Evolutionary conservation across 2,329 filamentous ascomycete genomes (phyloP).

Genomic region (Aquanectria penicillioides): DNA sequence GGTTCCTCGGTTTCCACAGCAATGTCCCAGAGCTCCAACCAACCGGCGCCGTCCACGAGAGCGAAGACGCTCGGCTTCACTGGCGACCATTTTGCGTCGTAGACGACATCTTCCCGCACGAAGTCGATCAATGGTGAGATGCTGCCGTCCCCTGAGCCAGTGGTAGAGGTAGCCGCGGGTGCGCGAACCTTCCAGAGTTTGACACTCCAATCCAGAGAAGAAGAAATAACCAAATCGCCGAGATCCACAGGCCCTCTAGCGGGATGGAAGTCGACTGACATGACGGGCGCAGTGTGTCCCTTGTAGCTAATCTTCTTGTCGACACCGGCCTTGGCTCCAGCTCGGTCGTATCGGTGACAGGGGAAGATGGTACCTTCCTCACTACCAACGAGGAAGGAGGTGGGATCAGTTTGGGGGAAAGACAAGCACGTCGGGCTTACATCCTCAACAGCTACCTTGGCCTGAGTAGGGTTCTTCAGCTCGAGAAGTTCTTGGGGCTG

Average conservation of each 20-base stretch:
- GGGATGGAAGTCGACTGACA: conserved; percentile 96
- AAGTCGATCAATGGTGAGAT: conserved; percentile 87
- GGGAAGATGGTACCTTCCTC: conserved; percentile 97
- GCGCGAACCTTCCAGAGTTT: conserved; percentile 96
- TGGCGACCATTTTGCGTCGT: conserved; percentile 95
- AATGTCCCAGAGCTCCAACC: conserved; percentile 94
- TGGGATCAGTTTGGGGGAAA: conserved; percentile 94
- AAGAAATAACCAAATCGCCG: conserved; percentile 91
- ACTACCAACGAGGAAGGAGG: conserved; percentile 95
- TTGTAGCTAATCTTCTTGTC: conserved; percentile 89
- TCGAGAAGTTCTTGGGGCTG: conserved; percentile 95
- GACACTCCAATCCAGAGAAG: conserved; percentile 94
- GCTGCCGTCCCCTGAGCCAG: conserved; percentile 59
- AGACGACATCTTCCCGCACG: conserved; percentile 93
- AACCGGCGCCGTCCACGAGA: conserved; percentile 91
- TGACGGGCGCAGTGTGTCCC: conserved; percentile 92
- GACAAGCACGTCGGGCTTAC: conserved; percentile 93
- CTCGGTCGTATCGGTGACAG: conserved; percentile 96
- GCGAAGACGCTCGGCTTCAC: conserved; percentile 94
- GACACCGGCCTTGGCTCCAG: conserved; percentile 94
- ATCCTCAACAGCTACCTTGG: conserved; percentile 83
- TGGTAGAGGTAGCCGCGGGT: conserved; percentile 76
- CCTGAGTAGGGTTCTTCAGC: conserved; percentile 83
- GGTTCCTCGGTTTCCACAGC: conserved; percentile 93
- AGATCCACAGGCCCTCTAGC: conserved; percentile 92